A percentile compares a stretch with the other conserved stretches of the same genome.
Conservation (phyloP, 148 eudicot genomes). For the Chenopodium formosanum region DNA sequence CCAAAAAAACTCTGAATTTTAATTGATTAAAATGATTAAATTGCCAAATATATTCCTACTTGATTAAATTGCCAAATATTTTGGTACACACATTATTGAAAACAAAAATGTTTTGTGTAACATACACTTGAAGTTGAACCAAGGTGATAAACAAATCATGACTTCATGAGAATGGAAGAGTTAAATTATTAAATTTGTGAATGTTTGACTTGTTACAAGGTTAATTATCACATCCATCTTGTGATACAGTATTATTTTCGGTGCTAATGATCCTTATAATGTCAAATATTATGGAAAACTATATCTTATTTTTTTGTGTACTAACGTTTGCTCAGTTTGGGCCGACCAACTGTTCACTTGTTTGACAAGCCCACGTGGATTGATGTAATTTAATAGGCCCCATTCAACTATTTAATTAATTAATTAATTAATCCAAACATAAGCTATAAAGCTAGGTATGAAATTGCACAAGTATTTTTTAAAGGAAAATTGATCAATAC, state of each 20-base stretch:
- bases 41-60: no score
- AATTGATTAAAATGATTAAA: no score
- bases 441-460: no score
- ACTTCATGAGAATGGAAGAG: not conserved
- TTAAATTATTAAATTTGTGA: not conserved
- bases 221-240: conserved; percentile 16
- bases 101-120: no score
- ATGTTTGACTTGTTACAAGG: not conserved
- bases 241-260: conserved; percentile 10
- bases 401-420: not conserved
- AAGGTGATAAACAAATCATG: not conserved
- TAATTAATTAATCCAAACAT: not conserved
- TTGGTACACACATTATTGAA: no score
- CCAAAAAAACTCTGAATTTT: no score
- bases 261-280: conserved; percentile 1
- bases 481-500: no score
- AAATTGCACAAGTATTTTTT: no score
- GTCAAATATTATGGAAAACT: not conserved
- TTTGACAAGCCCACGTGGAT: conserved; percentile 37
- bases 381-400: conserved; percentile 20
- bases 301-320: not conserved
- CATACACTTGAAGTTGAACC: no score
- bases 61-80: no score
- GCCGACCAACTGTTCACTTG: conserved; percentile 21
- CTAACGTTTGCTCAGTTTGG: conserved; percentile 15